Percentiles rank a stretch among this genome's conserved stretches.
Evolutionary conservation across 768 basidiomycete genomes (phyloP).

Genomic region (Kwoniella sp.): DNA sequence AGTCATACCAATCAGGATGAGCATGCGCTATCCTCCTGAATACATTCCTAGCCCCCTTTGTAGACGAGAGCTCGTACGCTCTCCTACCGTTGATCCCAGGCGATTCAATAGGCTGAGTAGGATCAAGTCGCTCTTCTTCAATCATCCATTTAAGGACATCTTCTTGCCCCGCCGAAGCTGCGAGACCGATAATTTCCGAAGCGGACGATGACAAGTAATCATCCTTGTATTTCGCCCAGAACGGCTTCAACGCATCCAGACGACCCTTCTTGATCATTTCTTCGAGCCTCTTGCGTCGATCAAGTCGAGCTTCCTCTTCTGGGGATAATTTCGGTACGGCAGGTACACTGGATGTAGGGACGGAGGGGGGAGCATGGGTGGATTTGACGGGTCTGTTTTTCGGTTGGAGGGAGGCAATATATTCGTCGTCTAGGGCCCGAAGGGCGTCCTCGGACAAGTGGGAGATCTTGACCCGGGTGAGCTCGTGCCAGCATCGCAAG

Average conservation of each 20-base stretch:
- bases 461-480: constrained; percentile 79
- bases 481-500: constrained; percentile 77
- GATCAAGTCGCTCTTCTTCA: constrained; percentile 74
- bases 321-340: constrained; percentile 68
- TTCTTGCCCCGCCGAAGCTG: constrained; percentile 72
- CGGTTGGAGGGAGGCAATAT: constrained; percentile 77
- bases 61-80: constrained; percentile 83
- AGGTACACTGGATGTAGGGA: constrained; percentile 58
- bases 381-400: constrained; percentile 68
- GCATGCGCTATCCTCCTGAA: constrained; percentile 81
- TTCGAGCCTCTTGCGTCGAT: constrained; percentile 79
- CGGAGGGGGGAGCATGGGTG: constrained; percentile 41
- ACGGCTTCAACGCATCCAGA: constrained; percentile 73
- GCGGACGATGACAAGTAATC: constrained; percentile 65
- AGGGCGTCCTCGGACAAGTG: constrained; percentile 84
- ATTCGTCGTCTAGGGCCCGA: constrained; percentile 81
- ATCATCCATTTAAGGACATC: constrained; percentile 75
- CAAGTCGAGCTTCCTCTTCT: constrained; percentile 76
- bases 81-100: constrained; percentile 62
- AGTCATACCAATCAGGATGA: constrained; percentile 88
- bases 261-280: constrained; percentile 89
- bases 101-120: constrained; percentile 60
- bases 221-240: constrained; percentile 74
- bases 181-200: constrained; percentile 80
- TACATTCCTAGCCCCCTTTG: constrained; percentile 72